Evolutionary conservation across 441 rosid genomes (phyloP), one percentile per base, ranked within the genome.

Genomic region (Metrosideros polymorpha): DNA sequence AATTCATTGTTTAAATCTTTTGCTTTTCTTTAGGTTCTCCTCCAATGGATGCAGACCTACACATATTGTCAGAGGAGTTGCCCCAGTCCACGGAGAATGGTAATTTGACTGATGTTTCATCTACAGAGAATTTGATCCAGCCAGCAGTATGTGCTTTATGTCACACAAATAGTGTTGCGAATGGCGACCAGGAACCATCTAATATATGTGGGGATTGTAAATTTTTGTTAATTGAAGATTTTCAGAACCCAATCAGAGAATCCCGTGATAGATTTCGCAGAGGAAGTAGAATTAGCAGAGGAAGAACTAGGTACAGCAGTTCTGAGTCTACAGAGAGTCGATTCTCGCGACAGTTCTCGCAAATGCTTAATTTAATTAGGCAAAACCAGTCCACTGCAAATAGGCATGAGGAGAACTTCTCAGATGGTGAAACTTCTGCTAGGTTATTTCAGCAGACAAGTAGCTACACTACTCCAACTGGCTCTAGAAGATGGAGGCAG

Each of bases 141-240:
- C 88, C 91, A 9, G 89, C 92, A 56, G 71, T 89, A 42, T 97
- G 99, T 90, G 86, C 92, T 83, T 55, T 94, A 25, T 97, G 99
- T 89, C 91, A 91, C 88, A 91, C 94, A 92, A 86, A 90, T 79
- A 89, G 85, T 86, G 95, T 92, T 83, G 87, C 89, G 50, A 35
- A 55, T 49, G 87, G 86, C 24, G 92, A 91, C 85, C 90, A 84
- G 84, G 96, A 94, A 89, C 86, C 88, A 77, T 84, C 90, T 50
- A 90, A 88, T 90, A 88, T 96, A 52, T 97, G 99, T 53, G 94
- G 94, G 85, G 98, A 94, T 91, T 97, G 99, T 88, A 94, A 96
- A 85, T 96, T 95, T 89, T 89, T 94, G 91, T 92, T 93, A 83
- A 95, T 93, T 39, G 97, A 97, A 92, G 96, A 93, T 92, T 89